Percentiles rank a stretch among this genome's conserved stretches.
phyloP scores from a whole-genome alignment of 805 yeast species.

The Tetrapisispora phaffii region DNA sequence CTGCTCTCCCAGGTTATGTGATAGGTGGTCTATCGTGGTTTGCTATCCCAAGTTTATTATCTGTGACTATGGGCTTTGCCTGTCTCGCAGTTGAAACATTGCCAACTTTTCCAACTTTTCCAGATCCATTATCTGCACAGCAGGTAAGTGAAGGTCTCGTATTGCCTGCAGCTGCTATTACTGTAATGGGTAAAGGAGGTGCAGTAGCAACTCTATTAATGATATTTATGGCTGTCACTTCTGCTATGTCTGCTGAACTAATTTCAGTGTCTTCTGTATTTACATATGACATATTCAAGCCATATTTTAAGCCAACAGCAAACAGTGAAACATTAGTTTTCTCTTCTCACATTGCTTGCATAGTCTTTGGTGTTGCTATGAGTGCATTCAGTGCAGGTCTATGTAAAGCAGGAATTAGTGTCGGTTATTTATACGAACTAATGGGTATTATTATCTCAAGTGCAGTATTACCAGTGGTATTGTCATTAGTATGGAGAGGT shows the following conservation, averaged over 20 bases:
- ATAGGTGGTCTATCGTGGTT: slow-evolving; percentile 88
- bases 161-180: slow-evolving; percentile 59
- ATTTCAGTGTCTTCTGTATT: slow-evolving; percentile 78
- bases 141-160: slow-evolving; percentile 79
- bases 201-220: slow-evolving; percentile 72
- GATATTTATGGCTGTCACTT: slow-evolving; percentile 86
- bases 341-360: slow-evolving; percentile 58
- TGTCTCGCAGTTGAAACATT: slow-evolving; percentile 61
- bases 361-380: slow-evolving; percentile 54
- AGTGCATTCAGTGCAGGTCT: slow-evolving; percentile 78
- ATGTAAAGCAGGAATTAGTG: slow-evolving; percentile 68
- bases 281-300: slow-evolving; percentile 79
- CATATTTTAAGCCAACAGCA: slow-evolving; percentile 71
- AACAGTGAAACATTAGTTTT: slow-evolving; percentile 60
- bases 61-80: slow-evolving; percentile 83
- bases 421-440: slow-evolving; percentile 79
- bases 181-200: slow-evolving; percentile 79
- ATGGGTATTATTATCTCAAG: slow-evolving; percentile 87
- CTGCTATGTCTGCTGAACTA: slow-evolving; percentile 86
- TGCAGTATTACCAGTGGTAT: slow-evolving; percentile 69
- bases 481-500: slow-evolving; percentile 53
- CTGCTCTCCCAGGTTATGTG: slow-evolving; percentile 80
- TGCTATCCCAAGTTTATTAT: slow-evolving; percentile 74
- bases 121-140: slow-evolving; percentile 49
- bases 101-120: slow-evolving; percentile 74